Evolutionary conservation across 208 protist species (phyloP), one percentile per base, ranked within the genome.

Genomic region (Vickermania spadyakhi): DNA sequence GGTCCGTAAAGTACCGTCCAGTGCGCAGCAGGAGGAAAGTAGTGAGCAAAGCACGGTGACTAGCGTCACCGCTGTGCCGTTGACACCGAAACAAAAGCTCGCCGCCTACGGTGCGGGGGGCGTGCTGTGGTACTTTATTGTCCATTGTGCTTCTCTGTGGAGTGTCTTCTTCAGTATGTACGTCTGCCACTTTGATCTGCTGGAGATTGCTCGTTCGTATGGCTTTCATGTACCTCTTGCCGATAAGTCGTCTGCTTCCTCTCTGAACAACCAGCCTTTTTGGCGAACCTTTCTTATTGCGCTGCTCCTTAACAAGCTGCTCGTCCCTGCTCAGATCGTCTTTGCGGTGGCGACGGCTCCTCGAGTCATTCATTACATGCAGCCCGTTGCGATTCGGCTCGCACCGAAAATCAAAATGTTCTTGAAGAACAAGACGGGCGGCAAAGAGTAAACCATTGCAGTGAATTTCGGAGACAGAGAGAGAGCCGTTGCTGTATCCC

Each of bases 251-350:
- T 64, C 31, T 0, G 64, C 31, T 3, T 58, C 58, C 28, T 60
- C 65, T 7, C 59, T 71, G 22, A 67, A 59, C 42, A 66, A 55
- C 22, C 58, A 62, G 3, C 79, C 79, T 11, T 87, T 93, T 61
- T 87, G 68, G 73, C 72, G 77, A 58, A 86, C 77, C 11, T 73
- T 91, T 28, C 50, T 87, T 18, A 45, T 81, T 2, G 68, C 83
- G 2, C 72, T 94, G 56, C 41, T 91, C 2, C 61, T 94, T 11
- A 94, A 94, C 73, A 94, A 94, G 66, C 70, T 94, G 51, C 29
- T 89, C 3, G 81, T 85, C 0, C 86, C 86, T 30, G 22, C 79
- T 29, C 83, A 94, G 56, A 41, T 94, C 22, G 45, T 84, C 21
- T 25, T 85, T 18, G 86, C 86, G 2, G 36, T 94, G 18, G 66